phyloP scores from a whole-genome alignment of 768 basidiomycete species.

The Suillus alpinus region DNA sequence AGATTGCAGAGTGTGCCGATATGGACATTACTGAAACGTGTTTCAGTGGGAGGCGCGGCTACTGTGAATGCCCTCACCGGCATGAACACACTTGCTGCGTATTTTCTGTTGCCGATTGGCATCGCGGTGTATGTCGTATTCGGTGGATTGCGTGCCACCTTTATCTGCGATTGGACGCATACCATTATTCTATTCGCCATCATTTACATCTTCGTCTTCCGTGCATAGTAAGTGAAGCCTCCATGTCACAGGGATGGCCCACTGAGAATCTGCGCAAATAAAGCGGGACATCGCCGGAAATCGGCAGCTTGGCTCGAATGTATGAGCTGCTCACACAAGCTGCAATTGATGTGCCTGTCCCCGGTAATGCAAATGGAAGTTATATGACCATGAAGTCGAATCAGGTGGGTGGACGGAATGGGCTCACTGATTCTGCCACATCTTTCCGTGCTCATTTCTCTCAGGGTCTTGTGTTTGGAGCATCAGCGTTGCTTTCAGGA shows the following conservation, averaged over 20 bases:
- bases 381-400: conserved; percentile 21
- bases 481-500: conserved; percentile 23
- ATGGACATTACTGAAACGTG: not conserved
- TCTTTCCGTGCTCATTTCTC: not conserved
- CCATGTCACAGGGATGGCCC: not conserved
- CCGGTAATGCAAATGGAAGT: conserved; percentile 15
- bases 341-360: conserved; percentile 14
- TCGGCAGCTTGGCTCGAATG: conserved; percentile 49
- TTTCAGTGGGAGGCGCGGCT: conserved; percentile 24
- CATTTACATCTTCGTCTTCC: conserved; percentile 23
- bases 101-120: conserved; percentile 30
- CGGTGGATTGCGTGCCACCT: conserved; percentile 23
- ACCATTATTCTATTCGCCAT: conserved; percentile 33
- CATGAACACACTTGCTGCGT: conserved; percentile 30
- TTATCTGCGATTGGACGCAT: conserved; percentile 20
- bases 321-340: conserved; percentile 17
- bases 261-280: not conserved
- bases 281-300: conserved; percentile 55
- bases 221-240: conserved; percentile 4
- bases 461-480: conserved; percentile 24
- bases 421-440: not conserved
- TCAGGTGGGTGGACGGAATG: conserved; percentile 1
- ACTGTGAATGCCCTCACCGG: conserved; percentile 32
- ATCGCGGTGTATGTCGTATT: conserved; percentile 23
- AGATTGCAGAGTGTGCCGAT: not conserved